phyloP scores from a whole-genome alignment of 23 red algal genomes.

The Gracilaria domingensis region DNA sequence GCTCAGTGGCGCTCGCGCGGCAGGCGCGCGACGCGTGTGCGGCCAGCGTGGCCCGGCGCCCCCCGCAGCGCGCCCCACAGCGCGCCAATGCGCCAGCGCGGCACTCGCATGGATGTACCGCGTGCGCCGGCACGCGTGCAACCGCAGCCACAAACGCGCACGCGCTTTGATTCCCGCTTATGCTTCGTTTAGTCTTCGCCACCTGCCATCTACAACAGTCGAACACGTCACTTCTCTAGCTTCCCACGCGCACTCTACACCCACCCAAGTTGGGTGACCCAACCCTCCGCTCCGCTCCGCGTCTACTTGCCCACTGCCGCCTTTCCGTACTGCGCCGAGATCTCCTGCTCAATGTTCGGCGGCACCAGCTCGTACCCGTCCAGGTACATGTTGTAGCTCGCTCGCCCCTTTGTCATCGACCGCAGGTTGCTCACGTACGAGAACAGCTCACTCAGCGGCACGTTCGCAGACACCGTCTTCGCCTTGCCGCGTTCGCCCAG shows the following conservation, averaged over 20 bases:
- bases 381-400: constrained; percentile 93
- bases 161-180: not conserved
- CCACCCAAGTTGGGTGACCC: no score
- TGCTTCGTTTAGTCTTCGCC: constrained; percentile 18
- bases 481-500: constrained; percentile 87
- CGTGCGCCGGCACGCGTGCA: not conserved
- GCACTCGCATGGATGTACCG: not conserved
- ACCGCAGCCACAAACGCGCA: constrained; percentile 13
- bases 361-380: constrained; percentile 93
- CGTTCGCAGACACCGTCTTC: constrained; percentile 90
- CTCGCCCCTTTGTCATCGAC: constrained; percentile 96
- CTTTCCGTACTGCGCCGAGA: constrained; percentile 78
- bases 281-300: no score
- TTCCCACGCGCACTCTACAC: no score
- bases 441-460: constrained; percentile 97
- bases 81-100: not conserved
- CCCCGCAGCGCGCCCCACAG: not conserved
- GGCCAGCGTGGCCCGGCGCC: not conserved
- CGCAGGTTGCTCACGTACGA: constrained; percentile 92
- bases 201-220: not conserved
- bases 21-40: constrained; percentile 28
- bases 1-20: not conserved
- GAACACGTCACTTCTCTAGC: not conserved
- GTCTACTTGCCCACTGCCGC: constrained; percentile 32
- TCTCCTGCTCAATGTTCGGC: constrained; percentile 84